A percentile compares a stretch with the other conserved stretches of the same genome.
Evolutionary conservation across 495 filamentous ascomycete genomes (phyloP).

Genomic region (Haplographium delicatum): DNA sequence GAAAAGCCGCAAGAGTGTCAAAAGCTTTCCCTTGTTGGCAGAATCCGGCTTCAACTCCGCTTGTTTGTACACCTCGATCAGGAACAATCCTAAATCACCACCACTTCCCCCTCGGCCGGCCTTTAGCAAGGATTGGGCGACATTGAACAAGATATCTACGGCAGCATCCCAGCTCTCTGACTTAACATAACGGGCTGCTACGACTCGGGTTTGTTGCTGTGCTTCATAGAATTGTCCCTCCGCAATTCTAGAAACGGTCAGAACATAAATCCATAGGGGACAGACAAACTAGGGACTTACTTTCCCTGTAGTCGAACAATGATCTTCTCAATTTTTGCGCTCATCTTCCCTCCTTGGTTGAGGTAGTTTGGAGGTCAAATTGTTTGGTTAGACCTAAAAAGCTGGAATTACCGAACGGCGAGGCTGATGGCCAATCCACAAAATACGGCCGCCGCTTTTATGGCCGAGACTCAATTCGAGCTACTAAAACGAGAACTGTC

Average conservation of each 20-base stretch:
- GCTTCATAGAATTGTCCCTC: constrained; percentile 96
- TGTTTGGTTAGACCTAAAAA: no score
- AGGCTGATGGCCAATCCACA: no score
- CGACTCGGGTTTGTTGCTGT: constrained; percentile 92
- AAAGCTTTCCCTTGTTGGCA: constrained; percentile 51
- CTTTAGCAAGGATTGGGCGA: constrained; percentile 76
- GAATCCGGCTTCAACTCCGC: constrained; percentile 68
- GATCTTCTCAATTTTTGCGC: constrained; percentile 66
- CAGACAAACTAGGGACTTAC: constrained; percentile 36
- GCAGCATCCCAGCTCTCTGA: constrained; percentile 74
- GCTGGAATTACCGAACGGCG: no score
- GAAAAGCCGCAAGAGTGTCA: constrained; percentile 70
- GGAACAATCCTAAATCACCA: constrained; percentile 79
- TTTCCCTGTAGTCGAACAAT: constrained; percentile 66
- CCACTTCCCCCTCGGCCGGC: constrained; percentile 90
- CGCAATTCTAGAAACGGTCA: constrained; percentile 58
- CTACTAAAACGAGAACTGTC: no score
- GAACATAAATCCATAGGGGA: neutral
- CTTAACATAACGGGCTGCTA: constrained; percentile 89
- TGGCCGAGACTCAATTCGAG: no score
- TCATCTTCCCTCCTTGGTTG: no score
- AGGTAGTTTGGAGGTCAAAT: no score
- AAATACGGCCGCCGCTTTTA: no score
- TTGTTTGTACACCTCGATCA: constrained; percentile 85
- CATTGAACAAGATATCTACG: constrained; percentile 77